These are phyloP conservation scores for Puccinellia tenuiflora DNA, from an alignment of 176 grass and related monocot species.

Conservation along the genomic window DNA sequence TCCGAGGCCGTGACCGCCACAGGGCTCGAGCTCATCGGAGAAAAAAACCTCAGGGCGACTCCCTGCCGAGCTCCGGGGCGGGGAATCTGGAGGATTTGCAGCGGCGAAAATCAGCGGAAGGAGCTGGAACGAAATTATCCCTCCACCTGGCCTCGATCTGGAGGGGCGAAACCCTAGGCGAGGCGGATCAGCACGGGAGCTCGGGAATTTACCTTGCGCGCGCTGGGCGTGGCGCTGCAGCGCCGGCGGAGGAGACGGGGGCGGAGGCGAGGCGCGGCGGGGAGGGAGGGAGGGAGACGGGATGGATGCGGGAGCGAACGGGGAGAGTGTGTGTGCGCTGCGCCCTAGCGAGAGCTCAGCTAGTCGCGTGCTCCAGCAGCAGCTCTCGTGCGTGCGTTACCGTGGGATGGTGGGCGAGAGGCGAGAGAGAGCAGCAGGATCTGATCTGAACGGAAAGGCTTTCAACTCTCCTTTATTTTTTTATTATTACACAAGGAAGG, in stretches of 20 bases:
- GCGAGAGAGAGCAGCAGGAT: not conserved
- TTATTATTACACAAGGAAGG: not conserved
- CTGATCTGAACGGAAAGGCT: not conserved
- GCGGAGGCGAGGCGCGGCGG: not conserved
- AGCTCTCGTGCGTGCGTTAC: not conserved
- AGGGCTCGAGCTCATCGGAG: slow-evolving; percentile 37
- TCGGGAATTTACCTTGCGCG: slow-evolving; percentile 30
- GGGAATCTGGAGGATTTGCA: slow-evolving; percentile 8
- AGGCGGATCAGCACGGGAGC: not conserved
- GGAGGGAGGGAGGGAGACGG: not conserved
- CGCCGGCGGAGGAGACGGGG: not conserved
- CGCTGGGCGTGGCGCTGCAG: not conserved
- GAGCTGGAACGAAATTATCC: slow-evolving; percentile 18
- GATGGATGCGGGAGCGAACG: not conserved
- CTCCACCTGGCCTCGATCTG: slow-evolving; percentile 21
- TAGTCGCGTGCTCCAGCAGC: not conserved
- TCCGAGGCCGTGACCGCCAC: slow-evolving; percentile 35
- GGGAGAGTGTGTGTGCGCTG: not conserved
- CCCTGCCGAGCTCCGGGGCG: not conserved
- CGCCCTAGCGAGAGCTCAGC: not conserved
- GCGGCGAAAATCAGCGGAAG: slow-evolving; percentile 4
- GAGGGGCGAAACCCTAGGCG: slow-evolving; percentile 36
- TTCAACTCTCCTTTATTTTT: not conserved
- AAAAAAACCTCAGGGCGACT: not conserved
- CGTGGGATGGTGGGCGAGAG: not conserved